Evolutionary conservation across 345 rosid species (phyloP), one percentile per base, ranked within the genome.

Genomic region (Camelina sativa): DNA sequence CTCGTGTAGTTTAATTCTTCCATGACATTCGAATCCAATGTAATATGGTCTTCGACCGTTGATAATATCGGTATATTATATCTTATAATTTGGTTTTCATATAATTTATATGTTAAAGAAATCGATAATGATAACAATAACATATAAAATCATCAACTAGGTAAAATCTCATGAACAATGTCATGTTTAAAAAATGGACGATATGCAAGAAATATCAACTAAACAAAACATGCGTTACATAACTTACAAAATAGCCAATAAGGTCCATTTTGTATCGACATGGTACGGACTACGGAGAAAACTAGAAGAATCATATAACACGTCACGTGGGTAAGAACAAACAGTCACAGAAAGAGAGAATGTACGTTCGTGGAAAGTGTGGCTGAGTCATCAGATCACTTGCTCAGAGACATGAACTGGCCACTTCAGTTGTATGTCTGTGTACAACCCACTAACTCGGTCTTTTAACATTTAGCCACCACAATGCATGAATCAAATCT

Each of bases 351-450:
- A 56, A 25, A 4, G 38, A 38, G 19, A 40, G 79, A 69, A 69
- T 61, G 74, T 34, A 34, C 37, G 2, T 76, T 68, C 74, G 79
- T 62, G 74, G 79, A 62, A 69, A 11, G 16, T 7, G 53, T 7
- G 53, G 35, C 62, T 25, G n/a, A 53, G 51, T 61, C 58, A 22
- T 25, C 7, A 11, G 7, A 75, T 54, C 74, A 75, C 62, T 67
- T 67, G 32, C 23, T 48, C 55, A 60, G 68, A 60, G 62, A 67
- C 69, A 68, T 76, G 74, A 76, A 76, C 69, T 62, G 71, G 34
- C 75, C 71, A 76, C 75, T 76, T 62, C 48, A 40, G 46, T 66
- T 65, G 71, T 65, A 65, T 43, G 13, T 32, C 9, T 58, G 41
- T 55, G 70, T 73, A 54, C 58, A 73, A 58, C 71, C 46, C 77